Base-by-base conservation (phyloP, 352 stramenopile genomes). In the Phytophthora foliorum region DNA sequence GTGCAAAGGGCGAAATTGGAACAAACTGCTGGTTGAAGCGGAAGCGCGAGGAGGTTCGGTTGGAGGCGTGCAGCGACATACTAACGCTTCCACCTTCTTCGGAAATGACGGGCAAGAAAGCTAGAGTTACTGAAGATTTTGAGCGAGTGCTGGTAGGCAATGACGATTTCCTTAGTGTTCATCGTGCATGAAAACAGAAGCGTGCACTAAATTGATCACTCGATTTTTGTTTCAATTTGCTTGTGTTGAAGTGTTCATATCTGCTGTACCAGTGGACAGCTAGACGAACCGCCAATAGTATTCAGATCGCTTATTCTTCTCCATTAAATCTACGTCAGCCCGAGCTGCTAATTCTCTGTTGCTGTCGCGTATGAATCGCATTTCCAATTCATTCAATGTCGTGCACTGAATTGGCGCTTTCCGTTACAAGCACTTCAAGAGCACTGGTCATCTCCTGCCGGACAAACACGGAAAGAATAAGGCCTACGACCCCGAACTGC, bases 361-460 rank as follows among this genome's bases (percentile, higher is more conserved):
- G n/a, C n/a, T n/a, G n/a, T n/a, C n/a, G n/a, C n/a, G n/a, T n/a
- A n/a, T n/a, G n/a, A n/a, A n/a, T n/a, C n/a, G n/a, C n/a, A n/a
- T n/a, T n/a, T n/a, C n/a, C n/a, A n/a, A n/a, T n/a, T n/a, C n/a
- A n/a, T n/a, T n/a, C n/a, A n/a, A n/a, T n/a, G n/a, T n/a, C n/a
- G n/a, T n/a, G n/a, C n/a, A n/a, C n/a, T n/a, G n/a, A n/a, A n/a
- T n/a, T n/a, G n/a, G n/a, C n/a, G n/a, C n/a, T n/a, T n/a, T n/a
- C n/a, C n/a, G n/a, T n/a, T n/a, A n/a, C n/a, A 45, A 39, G 29
- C 27, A 34, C 13, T 66, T 74, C 59, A 66, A 70, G 55, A 1
- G 6, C 2, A 34, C 2, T 2, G 59, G 59, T 3, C 55, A 73
- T 16, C 34, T 46, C 3, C 16, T 48, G 19, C 14, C 24, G 9